Evolutionary conservation across 2,329 filamentous ascomycete genomes (phyloP), one percentile per base, ranked within the genome.

Genomic region (Fusarium clavum): DNA sequence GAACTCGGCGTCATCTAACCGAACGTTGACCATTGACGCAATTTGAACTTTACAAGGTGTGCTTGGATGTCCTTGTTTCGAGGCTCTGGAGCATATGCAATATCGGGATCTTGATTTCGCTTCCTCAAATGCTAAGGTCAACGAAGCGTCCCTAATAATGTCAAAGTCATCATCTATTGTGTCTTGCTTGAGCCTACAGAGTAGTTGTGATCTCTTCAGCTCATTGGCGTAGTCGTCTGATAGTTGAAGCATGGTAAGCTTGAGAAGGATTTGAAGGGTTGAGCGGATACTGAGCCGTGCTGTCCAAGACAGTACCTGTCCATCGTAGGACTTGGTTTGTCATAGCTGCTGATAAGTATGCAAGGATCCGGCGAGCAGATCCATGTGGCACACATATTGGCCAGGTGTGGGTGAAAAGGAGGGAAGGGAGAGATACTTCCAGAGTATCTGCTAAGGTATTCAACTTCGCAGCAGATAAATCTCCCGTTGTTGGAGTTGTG

Each of bases 351-450:
- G 34, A 57, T 59, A 40, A 51, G 18, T 44, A 61, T 61, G 48
- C 62, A 66, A 59, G 61, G 22, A 62, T 55, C 43, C 45, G 43
- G 34, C 44, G 24, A 47, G n/a, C 20, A 44, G 48, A 60, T 53
- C 40, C 25, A 43, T 18, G 27, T 30, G 32, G 48, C 46, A 65
- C 48, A 22, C 12, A 55, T 11, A 22, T 53, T 6, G 12, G 20
- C 49, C 16, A 25, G 6, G n/a, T 29, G 27, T 18, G 13, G 14
- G 12, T 43, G 18, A 24, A 20, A 18, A 49, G 54, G 47, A 45
- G 45, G 29, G 7, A 55, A 51, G 12, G 12, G 22, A 29, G 56
- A 58, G 29, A 38, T 24, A 22, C 47, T 61, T 61, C 51, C 30
- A 40, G 38, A 20, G 24, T 61, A 52, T 51, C 56, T 57, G 43